Base-by-base conservation (phyloP, 2,329 filamentous ascomycete genomes). In the Gnomoniopsis sp. region DNA sequence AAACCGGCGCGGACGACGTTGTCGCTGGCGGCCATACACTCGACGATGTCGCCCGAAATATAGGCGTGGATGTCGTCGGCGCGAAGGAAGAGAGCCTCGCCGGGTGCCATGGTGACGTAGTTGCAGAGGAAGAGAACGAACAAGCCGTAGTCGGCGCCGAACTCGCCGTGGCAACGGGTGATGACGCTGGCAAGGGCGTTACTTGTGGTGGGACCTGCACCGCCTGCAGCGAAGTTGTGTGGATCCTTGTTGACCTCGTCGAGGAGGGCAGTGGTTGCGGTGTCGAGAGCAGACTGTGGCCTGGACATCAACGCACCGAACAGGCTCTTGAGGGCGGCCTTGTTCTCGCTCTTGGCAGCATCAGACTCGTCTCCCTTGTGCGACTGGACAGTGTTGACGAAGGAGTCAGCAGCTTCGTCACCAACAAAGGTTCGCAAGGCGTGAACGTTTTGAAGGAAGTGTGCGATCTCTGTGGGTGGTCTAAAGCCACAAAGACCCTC, bases 11-110 rank as follows among this genome's bases (percentile, higher is more conserved):
- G 91, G 53, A 99, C 93, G 38, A 99, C 95, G 65, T 99, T 99
- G 81, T 99, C 95, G n/a, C 91, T 96, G 10, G 91, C 89, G 0
- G 95, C 95, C 95, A 99, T 99, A 79, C 95, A 99, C 76, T 99
- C 95, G 71, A 99, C 92, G 66, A 99, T 96, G 70, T 99, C 93
- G 60, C 91, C 91, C 2, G 88, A 91, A 47, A 96, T 77, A 74
- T 99, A 99, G 51, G 95, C 95, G 72, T 99, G 95, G 67, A 98
- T 98, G 69, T 98, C 95, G 69, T 99, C 93, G 7, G 95, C 95
- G 68, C 91, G 91, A 38, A 99, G 82, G 77, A 98, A 99, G 79
- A 99, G 89, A 10, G 93, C 95, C 76, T 99, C 93, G 54, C 95
- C 95, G 1, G 93, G 86, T 52, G 89, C 79, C 15, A 99, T 84